phyloP scores from a whole-genome alignment of 768 basidiomycete genomes.

The Rossbeevera mucosa region DNA sequence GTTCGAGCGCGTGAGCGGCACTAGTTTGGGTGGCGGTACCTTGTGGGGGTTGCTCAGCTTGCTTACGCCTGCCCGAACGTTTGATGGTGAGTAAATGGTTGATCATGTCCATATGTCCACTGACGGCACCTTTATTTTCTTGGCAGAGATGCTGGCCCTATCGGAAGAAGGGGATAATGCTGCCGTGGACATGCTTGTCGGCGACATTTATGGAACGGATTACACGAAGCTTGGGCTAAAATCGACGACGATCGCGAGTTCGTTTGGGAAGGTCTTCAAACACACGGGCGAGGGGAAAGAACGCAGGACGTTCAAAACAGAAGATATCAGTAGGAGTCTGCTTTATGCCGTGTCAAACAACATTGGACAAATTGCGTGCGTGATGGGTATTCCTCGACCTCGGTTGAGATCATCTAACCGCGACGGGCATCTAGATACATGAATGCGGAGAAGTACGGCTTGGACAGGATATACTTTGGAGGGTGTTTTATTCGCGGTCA shows the following conservation, averaged over 20 bases:
- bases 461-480: conserved; percentile 97
- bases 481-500: conserved; percentile 97
- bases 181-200: conserved; percentile 96
- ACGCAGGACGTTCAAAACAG: conserved; percentile 75
- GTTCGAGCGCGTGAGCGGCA: conserved; percentile 96
- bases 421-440: conserved; percentile 53
- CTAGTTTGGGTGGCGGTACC: conserved; percentile 94
- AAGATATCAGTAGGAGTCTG: conserved; percentile 92
- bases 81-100: conserved; percentile 75
- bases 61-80: conserved; percentile 89
- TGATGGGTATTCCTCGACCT: conserved; percentile 24
- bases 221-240: conserved; percentile 94
- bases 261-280: conserved; percentile 97
- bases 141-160: conserved; percentile 88
- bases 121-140: conserved; percentile 4
- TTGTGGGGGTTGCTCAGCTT: conserved; percentile 94
- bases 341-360: conserved; percentile 98
- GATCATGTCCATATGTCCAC: conserved; percentile 1
- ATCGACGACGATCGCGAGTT: conserved; percentile 96
- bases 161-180: conserved; percentile 94
- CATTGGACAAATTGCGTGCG: conserved; percentile 99
- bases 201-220: conserved; percentile 98
- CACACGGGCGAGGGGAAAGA: conserved; percentile 52
- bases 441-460: conserved; percentile 98
- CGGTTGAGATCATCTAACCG: conserved; percentile 11